Percentiles rank a stretch among this genome's conserved stretches.
These are phyloP conservation scores for Annulohypoxylon truncatum DNA, from an alignment of 2,329 filamentous ascomycete species.

Conservation along the genomic window DNA sequence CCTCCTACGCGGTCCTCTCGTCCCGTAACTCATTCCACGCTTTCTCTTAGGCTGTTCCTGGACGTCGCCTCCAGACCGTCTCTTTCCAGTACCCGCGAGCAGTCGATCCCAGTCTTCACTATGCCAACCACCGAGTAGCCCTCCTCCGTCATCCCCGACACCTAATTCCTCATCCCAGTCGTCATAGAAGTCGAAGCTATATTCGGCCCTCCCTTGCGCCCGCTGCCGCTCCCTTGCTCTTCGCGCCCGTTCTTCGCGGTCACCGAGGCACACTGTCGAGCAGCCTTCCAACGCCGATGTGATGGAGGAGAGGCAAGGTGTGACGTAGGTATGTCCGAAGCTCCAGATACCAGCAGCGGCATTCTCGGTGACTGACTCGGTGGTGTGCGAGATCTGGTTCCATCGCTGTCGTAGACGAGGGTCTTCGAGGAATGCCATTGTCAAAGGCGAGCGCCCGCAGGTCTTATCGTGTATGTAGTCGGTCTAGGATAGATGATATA, in stretches of 20 bases:
- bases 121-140: slow-evolving; percentile 76
- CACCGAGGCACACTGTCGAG: slow-evolving; percentile 75
- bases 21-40: slow-evolving; percentile 90
- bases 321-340: slow-evolving; percentile 87
- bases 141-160: slow-evolving; percentile 57
- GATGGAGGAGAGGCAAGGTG: slow-evolving; percentile 79
- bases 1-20: slow-evolving; percentile 66
- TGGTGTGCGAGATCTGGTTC: slow-evolving; percentile 91
- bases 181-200: slow-evolving; percentile 97
- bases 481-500: slow-evolving; percentile 14
- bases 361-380: slow-evolving; percentile 89
- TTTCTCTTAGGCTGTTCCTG: slow-evolving; percentile 61
- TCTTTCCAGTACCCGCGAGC: slow-evolving; percentile 73
- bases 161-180: slow-evolving; percentile 83
- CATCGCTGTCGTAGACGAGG: slow-evolving; percentile 92
- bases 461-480: slow-evolving; percentile 19
- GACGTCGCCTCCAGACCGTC: slow-evolving; percentile 42
- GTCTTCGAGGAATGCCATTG: slow-evolving; percentile 76
- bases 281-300: slow-evolving; percentile 77
- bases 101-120: slow-evolving; percentile 87
- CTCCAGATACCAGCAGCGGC: slow-evolving; percentile 92
- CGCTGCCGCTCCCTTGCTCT: slow-evolving; percentile 73
- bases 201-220: slow-evolving; percentile 74
- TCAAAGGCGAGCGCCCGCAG: slow-evolving; percentile 15
- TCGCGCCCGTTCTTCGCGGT: slow-evolving; percentile 78